These are phyloP conservation scores for Biscutella laevigata DNA, from an alignment of 441 rosid species.

Conservation along the genomic window DNA sequence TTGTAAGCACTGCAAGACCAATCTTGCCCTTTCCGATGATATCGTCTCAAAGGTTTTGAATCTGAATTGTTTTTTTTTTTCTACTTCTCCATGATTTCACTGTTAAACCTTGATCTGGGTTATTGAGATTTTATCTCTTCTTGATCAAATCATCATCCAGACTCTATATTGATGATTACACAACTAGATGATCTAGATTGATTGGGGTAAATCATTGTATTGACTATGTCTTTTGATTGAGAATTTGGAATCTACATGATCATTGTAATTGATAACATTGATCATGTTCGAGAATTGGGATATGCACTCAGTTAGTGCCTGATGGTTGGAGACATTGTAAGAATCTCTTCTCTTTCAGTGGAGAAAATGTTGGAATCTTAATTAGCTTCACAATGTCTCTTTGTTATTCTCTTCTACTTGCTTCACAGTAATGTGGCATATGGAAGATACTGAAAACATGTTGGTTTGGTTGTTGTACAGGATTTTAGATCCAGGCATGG, in stretches of 20 bases:
- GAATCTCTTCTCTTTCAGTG: not conserved
- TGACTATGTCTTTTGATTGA: conserved; percentile 1
- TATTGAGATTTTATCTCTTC: conserved; percentile 1
- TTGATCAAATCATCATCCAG: not conserved
- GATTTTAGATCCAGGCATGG: conserved; percentile 81
- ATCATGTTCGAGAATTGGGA: not conserved
- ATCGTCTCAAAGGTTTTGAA: conserved; percentile 68
- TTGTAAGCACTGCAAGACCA: conserved; percentile 88
- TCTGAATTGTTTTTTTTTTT: not conserved
- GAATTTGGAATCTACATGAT: not conserved
- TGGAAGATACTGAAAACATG: conserved; percentile 29
- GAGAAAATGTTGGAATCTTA: not conserved
- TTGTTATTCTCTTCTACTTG: not conserved
- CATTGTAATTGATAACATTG: too few species aligned
- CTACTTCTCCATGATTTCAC: not conserved
- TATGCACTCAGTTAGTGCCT: not conserved
- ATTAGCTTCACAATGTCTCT: not conserved
- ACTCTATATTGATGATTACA: conserved; percentile 2
- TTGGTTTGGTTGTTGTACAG: conserved; percentile 40
- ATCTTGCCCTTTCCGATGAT: conserved; percentile 64
- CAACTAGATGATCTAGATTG: conserved; percentile 1
- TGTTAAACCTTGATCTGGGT: conserved; percentile 13
- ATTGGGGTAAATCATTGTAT: not conserved
- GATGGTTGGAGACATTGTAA: not conserved
- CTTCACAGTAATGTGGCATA: not conserved